These are phyloP conservation scores for Pyrenophora tritici-repentis DNA, from an alignment of 2,329 filamentous ascomycete species.

Conservation along the genomic window DNA sequence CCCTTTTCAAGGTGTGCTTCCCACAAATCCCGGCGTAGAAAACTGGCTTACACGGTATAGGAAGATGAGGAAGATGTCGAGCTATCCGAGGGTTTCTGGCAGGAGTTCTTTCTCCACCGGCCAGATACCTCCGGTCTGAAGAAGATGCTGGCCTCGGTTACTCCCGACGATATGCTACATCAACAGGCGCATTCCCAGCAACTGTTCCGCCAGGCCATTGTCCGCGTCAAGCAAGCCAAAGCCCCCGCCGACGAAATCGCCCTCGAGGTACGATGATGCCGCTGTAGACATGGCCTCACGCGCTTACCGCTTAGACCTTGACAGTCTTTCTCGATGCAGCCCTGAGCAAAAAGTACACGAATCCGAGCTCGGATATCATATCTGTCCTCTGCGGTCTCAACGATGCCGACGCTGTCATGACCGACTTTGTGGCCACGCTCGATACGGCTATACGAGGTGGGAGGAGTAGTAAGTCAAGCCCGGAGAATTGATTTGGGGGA, in stretches of 20 bases:
- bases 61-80: constrained; percentile 64
- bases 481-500: neutral
- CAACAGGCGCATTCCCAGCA: constrained; percentile 76
- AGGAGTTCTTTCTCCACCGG: constrained; percentile 88
- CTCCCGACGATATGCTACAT: constrained; percentile 75
- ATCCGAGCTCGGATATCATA: constrained; percentile 94
- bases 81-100: constrained; percentile 90
- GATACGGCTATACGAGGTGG: constrained; percentile 84
- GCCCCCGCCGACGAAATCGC: constrained; percentile 74
- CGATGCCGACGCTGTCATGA: constrained; percentile 82
- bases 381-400: constrained; percentile 86
- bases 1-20: constrained; percentile 67
- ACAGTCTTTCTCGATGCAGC: constrained; percentile 83
- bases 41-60: constrained; percentile 45
- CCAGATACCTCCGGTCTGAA: constrained; percentile 75
- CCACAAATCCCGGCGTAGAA: neutral
- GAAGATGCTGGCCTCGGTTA: constrained; percentile 69
- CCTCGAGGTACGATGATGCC: constrained; percentile 70
- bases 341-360: constrained; percentile 88
- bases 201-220: constrained; percentile 76
- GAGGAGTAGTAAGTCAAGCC: constrained; percentile 62
- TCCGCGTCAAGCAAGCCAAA: constrained; percentile 65
- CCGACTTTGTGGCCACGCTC: constrained; percentile 82
- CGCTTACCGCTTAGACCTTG: constrained; percentile 71
- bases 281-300: constrained; percentile 21